Evolutionary conservation across 176 grass and related monocot genomes (phyloP).

Genomic region (Hordeum vulgare): DNA sequence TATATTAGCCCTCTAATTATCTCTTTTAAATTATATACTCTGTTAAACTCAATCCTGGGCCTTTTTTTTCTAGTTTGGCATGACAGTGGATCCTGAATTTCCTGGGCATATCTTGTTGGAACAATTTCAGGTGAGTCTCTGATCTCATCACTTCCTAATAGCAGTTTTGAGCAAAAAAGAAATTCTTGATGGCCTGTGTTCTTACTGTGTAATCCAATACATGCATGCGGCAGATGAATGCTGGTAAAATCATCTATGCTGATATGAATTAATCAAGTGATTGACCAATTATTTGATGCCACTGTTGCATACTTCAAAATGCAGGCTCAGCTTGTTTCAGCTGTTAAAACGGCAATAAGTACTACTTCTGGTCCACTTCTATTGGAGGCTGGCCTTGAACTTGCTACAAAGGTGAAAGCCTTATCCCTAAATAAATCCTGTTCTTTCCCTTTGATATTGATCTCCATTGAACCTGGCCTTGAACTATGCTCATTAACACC

Average conservation of each 20-base stretch:
- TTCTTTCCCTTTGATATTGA: not conserved
- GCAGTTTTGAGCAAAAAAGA: not conserved
- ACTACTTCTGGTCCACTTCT: conserved; percentile 79
- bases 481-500: conserved; percentile 27
- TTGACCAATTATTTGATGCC: not conserved
- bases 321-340: conserved; percentile 98
- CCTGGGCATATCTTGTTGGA: conserved; percentile 97
- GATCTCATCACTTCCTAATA: conserved; percentile 2
- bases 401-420: conserved; percentile 87
- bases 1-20: not conserved
- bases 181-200: conserved; percentile 4
- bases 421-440: not conserved
- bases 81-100: conserved; percentile 78
- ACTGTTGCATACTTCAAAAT: conserved; percentile 25
- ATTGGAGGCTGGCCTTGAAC: conserved; percentile 87
- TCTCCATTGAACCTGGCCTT: not conserved
- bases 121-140: conserved; percentile 79
- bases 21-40: not conserved
- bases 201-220: not conserved
- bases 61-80: conserved; percentile 69
- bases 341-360: conserved; percentile 83
- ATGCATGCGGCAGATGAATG: not conserved
- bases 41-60: not conserved
- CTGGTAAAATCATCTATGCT: not conserved
- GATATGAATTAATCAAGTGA: not conserved